Evolutionary conservation across 805 yeast species (phyloP).

Genomic region (Maudiozyma turicensis): DNA sequence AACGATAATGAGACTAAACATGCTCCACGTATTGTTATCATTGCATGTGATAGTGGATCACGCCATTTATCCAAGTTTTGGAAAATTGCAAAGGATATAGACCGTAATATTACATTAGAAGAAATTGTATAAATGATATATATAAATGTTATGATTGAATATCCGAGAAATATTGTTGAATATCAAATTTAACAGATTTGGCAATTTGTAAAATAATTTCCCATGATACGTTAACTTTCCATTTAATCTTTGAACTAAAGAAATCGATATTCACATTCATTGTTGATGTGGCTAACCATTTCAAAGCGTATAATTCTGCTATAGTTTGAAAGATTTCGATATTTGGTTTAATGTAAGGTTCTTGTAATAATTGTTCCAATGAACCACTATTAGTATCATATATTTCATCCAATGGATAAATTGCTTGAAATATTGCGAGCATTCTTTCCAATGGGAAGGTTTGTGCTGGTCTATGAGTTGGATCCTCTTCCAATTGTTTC

Average conservation of each 20-base stretch:
- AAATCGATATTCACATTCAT: slow-evolving; percentile 38
- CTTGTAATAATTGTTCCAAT: slow-evolving; percentile 12
- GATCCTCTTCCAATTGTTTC: slow-evolving; percentile 42
- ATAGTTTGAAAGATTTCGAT: slow-evolving; percentile 46
- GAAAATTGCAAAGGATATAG: slow-evolving; percentile 49
- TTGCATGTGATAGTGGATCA: slow-evolving; percentile 88
- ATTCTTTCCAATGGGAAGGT: slow-evolving; percentile 70
- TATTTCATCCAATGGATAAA: slow-evolving; percentile 37
- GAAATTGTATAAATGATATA: slow-evolving; percentile 16
- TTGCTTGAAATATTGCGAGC: slow-evolving; percentile 68
- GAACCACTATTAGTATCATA: slow-evolving; percentile 11
- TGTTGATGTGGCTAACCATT: slow-evolving; percentile 35
- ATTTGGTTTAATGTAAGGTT: slow-evolving; percentile 29
- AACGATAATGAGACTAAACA: no score
- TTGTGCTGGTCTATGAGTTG: slow-evolving; percentile 59
- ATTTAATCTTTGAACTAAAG: slow-evolving; percentile 57
- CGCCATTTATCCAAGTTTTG: slow-evolving; percentile 90
- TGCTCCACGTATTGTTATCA: slow-evolving; percentile 55
- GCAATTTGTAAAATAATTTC: slow-evolving; percentile 51
- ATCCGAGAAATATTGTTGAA: slow-evolving; percentile 45
- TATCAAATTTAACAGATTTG: slow-evolving; percentile 52
- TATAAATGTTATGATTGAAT: slow-evolving; percentile 6
- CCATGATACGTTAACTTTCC: slow-evolving; percentile 75
- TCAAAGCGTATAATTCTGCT: slow-evolving; percentile 49
- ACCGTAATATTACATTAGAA: slow-evolving; percentile 26